Base-by-base conservation (phyloP, 495 filamentous ascomycete species). In the Oidiodendron maius region DNA sequence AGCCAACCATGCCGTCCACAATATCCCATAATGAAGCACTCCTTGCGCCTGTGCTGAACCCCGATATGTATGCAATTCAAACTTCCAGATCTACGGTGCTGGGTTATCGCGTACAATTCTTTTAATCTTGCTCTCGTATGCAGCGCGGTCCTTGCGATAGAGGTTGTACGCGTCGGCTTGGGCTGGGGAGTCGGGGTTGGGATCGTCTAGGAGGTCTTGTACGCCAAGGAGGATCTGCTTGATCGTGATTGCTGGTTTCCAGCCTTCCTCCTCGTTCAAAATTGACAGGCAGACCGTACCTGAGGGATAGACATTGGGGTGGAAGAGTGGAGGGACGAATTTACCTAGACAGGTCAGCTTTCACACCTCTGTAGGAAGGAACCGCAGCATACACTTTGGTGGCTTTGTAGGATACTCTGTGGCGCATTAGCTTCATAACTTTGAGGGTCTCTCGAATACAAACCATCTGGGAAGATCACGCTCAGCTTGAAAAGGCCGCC, bases 401-500 rank as follows among this genome's bases (percentile, higher is more conserved):
- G 93, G 93, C 64, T 99, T 99, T 38, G 93, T 97, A 24, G 93
- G 93, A 65, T 99, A 99, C 61, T 99, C 93, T 98, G 59, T 23
- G 21, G 40, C 44, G 44, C n/a, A 24, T 61, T 40, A 59, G 58
- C 40, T 46, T 40, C 21, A 41, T 21, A 16, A n/a, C 18, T 23
- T 4, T 34, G 10, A 40, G 11, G 36, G 16, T 42, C 35, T 11
- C 38, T 30, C 17, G 13, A 44, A 24, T 35, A 75, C 83, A 64
- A 74, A 95, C 93, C 94, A 62, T 99, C 93, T 0, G 93, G 93
- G 61, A 99, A 99, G 12, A 77, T 82, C 49, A 99, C 81, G 38
- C 86, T 85, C 47, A 99, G 70, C 67, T 97, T 97, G 71, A 96
- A 96, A 2, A 96, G 70, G 0, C 94, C 91, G 24, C 91, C 91